Base-by-base conservation (phyloP, 164 flowering plant species). In the Protea cynaroides region DNA sequence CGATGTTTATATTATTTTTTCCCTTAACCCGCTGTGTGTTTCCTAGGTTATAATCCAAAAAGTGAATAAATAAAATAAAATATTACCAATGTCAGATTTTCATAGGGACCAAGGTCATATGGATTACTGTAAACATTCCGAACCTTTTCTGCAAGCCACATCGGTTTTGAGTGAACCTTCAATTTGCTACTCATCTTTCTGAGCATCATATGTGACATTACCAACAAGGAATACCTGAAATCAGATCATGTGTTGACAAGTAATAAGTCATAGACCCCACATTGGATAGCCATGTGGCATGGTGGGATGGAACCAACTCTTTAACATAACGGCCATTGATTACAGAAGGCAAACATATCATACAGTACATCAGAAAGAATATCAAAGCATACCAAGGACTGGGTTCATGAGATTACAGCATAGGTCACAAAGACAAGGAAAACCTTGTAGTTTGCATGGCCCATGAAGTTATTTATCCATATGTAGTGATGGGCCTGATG, bases 401-500 rank as follows among this genome's bases (percentile, higher is more conserved):
- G 84, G 57, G 86, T 40, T 82, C 94, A 87, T 62, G 87, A 81
- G 25, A 80, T 67, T 50, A 84, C 86, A 38, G 93, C 94, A 79
- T 85, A 89, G 53, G 83, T 10, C 44, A 87, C 84, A 44, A 90
- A 91, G 64, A 93, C 73, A 70, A 93, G 89, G 85, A 93, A 90
- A 79, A 74, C 74, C 82, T 93, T 93, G 57, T 90, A 89, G 79
- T 93, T 93, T 62, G 83, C 85, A 80, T 90, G 94, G 62, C 98
- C 98, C 66, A 93, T 95, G 68, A 96, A 93, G 61, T 90, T 90
- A 68, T 84, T 87, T 74, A 90, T 87, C 97, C 98, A 90, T 52
- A 87, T 83, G 84, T 97, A 93, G 58, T 93, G 98, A 66, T n/a
- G n/a, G n/a, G n/a, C n/a, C n/a, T n/a, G n/a, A n/a, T 93, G 98